Percentiles rank a stretch among this genome's conserved stretches.
These are phyloP conservation scores for Amoebophrya sp. DNA, from an alignment of 169 alveolate genomes.

Conservation along the genomic window DNA sequence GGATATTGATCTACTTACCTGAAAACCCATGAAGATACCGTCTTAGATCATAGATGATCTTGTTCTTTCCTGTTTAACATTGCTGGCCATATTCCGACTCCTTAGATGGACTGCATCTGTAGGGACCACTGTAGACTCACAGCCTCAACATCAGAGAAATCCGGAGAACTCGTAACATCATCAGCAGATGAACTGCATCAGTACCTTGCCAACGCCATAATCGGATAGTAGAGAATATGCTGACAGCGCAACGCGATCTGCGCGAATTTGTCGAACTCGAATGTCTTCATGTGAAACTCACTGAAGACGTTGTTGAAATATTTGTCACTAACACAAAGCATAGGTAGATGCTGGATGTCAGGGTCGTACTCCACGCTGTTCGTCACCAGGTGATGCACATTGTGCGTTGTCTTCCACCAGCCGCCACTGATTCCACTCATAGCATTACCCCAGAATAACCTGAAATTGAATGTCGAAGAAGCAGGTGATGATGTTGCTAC, in stretches of 20 bases:
- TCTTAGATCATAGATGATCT: too few relatives aligned
- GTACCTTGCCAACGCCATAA: constrained; percentile 15
- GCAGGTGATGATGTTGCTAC: too few relatives aligned
- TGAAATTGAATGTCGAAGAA: background rate
- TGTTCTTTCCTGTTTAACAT: too few relatives aligned
- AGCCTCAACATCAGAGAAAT: too few relatives aligned
- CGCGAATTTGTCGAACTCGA: background rate
- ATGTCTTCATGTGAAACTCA: background rate
- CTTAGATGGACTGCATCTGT: too few relatives aligned
- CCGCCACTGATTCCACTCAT: constrained; percentile 32
- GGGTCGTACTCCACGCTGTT: constrained; percentile 33
- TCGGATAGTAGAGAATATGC: background rate
- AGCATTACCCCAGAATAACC: constrained; percentile 26
- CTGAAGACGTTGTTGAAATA: background rate
- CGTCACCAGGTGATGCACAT: constrained; percentile 37
- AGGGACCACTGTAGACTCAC: too few relatives aligned
- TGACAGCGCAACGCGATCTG: background rate
- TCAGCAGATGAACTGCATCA: background rate
- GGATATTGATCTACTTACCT: too few relatives aligned
- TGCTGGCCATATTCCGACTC: too few relatives aligned
- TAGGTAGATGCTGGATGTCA: constrained; percentile 39
- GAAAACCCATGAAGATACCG: too few relatives aligned
- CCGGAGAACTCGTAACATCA: too few relatives aligned
- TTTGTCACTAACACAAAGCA: constrained; percentile 25
- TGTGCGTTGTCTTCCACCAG: constrained; percentile 42